phyloP scores from a whole-genome alignment of 192 early-diverging fungal species.

The Gryganskiella cystojenkinii region DNA sequence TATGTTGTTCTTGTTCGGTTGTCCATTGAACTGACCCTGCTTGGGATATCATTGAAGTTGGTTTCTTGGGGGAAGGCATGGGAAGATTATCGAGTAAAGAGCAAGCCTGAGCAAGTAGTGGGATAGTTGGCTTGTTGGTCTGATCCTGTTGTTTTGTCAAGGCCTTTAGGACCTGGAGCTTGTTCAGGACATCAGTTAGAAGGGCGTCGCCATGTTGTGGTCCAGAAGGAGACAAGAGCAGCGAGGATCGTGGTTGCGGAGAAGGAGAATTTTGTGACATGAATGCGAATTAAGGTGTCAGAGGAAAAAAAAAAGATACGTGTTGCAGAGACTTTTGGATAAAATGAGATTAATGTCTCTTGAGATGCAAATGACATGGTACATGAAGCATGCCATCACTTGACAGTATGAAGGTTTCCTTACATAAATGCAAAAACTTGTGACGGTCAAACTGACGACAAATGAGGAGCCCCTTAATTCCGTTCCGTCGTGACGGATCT shows the following conservation, averaged over 20 bases:
- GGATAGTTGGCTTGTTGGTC: constrained; percentile 38
- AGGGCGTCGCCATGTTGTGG: constrained; percentile 25
- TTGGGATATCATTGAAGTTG: not conserved
- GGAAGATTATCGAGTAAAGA: constrained; percentile 43
- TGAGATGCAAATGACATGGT: too few species aligned
- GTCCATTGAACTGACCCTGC: constrained; percentile 12
- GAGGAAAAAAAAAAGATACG: not conserved
- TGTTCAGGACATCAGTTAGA: constrained; percentile 35
- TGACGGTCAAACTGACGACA: too few species aligned
- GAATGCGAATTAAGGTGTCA: not conserved
- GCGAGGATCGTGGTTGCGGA: not conserved
- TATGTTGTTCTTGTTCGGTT: constrained; percentile 2
- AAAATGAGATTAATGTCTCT: too few species aligned
- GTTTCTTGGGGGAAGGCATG: not conserved
- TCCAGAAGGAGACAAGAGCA: not conserved
- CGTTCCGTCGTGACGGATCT: not conserved
- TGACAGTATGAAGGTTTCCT: constrained; percentile 1
- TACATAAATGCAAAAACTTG: too few species aligned
- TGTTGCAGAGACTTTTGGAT: too few species aligned
- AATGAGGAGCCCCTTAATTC: not conserved
- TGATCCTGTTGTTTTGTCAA: constrained; percentile 27
- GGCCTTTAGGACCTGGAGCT: constrained; percentile 34
- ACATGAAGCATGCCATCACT: constrained; percentile 5
- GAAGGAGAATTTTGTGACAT: not conserved
- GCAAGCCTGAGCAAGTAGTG: constrained; percentile 37